These are phyloP conservation scores for Kwoniella sp. DNA, from an alignment of 768 basidiomycete species.

Conservation along the genomic window DNA sequence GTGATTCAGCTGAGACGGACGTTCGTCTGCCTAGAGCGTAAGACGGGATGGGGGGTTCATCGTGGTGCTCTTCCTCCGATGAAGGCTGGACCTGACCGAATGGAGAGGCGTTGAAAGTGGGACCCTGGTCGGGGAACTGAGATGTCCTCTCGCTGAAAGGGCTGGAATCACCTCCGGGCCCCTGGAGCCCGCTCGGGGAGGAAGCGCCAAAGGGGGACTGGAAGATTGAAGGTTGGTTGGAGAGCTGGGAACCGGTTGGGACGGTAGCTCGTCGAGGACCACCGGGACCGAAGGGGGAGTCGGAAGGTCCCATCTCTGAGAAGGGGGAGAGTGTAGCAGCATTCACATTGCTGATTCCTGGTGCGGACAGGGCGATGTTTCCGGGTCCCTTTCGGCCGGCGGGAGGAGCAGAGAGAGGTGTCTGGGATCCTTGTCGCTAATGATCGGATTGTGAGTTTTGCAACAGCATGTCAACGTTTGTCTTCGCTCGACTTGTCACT, in stretches of 20 bases:
- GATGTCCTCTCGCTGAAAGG: conserved; percentile 19
- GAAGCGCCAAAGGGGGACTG: conserved; percentile 32
- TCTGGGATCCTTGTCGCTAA: conserved; percentile 18
- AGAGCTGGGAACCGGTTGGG: conserved; percentile 27
- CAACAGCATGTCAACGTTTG: neutral
- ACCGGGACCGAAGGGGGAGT: conserved; percentile 46
- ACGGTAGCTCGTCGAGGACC: conserved; percentile 39
- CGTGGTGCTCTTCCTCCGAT: conserved; percentile 24
- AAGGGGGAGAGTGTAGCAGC: conserved; percentile 44
- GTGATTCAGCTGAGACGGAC: conserved; percentile 94
- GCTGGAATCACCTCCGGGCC: conserved; percentile 8
- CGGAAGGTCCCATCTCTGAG: conserved; percentile 47
- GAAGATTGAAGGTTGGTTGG: conserved; percentile 21
- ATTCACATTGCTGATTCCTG: conserved; percentile 8
- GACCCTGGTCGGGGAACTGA: conserved; percentile 19
- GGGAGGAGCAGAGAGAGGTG: conserved; percentile 10
- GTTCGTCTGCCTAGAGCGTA: conserved; percentile 85
- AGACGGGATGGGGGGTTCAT: conserved; percentile 55
- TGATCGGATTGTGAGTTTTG: too few species aligned
- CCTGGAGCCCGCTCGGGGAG: conserved; percentile 13
- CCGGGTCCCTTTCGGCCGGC: conserved; percentile 18
- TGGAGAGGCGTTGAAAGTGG: conserved; percentile 22
- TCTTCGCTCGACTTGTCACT: neutral
- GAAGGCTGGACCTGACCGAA: conserved; percentile 20
- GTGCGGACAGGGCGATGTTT: conserved; percentile 9